phyloP scores from a whole-genome alignment of 2,329 filamentous ascomycete species.

The Aspergillus awamori region DNA sequence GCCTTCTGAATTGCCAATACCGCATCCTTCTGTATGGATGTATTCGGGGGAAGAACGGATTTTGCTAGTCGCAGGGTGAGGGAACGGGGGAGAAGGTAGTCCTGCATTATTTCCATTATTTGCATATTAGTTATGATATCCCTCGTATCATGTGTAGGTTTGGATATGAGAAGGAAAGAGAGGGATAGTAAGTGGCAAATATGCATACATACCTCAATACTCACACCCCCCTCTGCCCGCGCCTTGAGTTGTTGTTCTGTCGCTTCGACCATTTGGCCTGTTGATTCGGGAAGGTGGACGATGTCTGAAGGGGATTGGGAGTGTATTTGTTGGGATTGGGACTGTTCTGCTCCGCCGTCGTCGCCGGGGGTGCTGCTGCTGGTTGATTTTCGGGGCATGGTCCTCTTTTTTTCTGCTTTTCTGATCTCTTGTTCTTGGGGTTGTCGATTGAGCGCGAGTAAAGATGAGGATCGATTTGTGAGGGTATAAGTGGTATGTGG shows the following conservation, averaged over 20 bases:
- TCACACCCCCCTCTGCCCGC: conserved; percentile 41
- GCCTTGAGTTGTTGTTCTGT: conserved; percentile 46
- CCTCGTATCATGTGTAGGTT: neutral
- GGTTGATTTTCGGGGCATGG: conserved; percentile 43
- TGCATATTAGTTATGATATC: neutral
- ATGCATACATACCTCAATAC: conserved; percentile 40
- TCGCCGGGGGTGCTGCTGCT: conserved; percentile 25
- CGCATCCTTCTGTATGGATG: conserved; percentile 67
- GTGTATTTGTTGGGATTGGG: conserved; percentile 12
- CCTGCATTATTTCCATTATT: conserved; percentile 41
- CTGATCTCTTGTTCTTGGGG: neutral
- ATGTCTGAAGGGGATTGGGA: neutral
- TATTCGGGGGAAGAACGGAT: conserved; percentile 65
- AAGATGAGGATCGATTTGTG: neutral
- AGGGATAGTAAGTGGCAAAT: neutral
- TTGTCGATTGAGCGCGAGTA: neutral
- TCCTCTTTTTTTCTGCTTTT: neutral
- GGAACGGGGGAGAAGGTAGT: conserved; percentile 65
- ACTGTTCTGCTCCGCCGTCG: conserved; percentile 6
- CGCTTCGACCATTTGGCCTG: conserved; percentile 32
- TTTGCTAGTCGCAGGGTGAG: conserved; percentile 65
- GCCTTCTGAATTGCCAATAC: conserved; percentile 66
- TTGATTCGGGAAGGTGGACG: conserved; percentile 7
- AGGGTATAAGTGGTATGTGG: neutral
- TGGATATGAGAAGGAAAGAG: no score